phyloP scores from a whole-genome alignment of 495 filamentous ascomycete species.

The Bombardia bombarda region DNA sequence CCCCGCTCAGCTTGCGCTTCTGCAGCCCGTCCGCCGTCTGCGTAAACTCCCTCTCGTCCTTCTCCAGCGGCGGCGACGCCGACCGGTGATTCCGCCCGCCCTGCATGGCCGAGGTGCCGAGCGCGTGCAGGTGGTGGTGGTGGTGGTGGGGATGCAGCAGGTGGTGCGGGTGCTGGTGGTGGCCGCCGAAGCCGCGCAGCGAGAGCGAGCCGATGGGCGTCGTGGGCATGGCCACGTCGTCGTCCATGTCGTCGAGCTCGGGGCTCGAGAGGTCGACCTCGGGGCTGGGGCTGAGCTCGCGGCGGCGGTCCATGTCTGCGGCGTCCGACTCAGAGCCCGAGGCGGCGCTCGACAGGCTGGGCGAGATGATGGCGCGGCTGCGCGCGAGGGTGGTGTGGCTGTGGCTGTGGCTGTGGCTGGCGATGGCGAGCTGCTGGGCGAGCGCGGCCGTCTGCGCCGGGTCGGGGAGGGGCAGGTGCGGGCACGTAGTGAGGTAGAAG shows the following conservation, averaged over 20 bases:
- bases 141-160: too few relatives aligned
- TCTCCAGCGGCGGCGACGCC: slow-evolving; percentile 80
- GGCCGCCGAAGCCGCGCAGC: slow-evolving; percentile 30
- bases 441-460: slow-evolving; percentile 36
- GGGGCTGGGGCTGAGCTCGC: slow-evolving; percentile 76
- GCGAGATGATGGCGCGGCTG: slow-evolving; percentile 60
- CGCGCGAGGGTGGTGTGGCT: too few relatives aligned
- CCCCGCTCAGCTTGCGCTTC: slow-evolving; percentile 56
- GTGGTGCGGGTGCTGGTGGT: background rate
- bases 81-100: slow-evolving; percentile 55
- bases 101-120: slow-evolving; percentile 17
- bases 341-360: slow-evolving; percentile 69
- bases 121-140: background rate
- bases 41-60: slow-evolving; percentile 94
- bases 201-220: slow-evolving; percentile 54
- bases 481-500: slow-evolving; percentile 82
- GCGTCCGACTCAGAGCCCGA: slow-evolving; percentile 66
- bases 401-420: too few relatives aligned
- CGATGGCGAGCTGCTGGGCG: slow-evolving; percentile 27
- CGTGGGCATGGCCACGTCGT: slow-evolving; percentile 46
- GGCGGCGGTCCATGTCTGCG: slow-evolving; percentile 60
- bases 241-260: slow-evolving; percentile 71
- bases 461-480: slow-evolving; percentile 76
- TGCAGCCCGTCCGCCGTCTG: slow-evolving; percentile 85
- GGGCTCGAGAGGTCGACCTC: slow-evolving; percentile 87